Base-by-base conservation (phyloP, 2,329 filamentous ascomycete genomes). In the Xylaria sp. region DNA sequence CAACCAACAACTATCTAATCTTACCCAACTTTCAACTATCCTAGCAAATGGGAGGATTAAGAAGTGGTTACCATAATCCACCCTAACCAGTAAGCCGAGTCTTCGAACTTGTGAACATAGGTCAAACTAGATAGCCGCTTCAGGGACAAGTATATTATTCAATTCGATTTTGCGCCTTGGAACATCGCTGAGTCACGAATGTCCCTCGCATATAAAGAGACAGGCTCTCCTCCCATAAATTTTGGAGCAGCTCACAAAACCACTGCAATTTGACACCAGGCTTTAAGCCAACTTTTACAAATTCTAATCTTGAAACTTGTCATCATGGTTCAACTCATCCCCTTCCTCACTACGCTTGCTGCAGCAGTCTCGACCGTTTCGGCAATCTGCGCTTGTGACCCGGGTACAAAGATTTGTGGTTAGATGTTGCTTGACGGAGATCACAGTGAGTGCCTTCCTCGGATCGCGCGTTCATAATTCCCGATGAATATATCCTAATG, bases 321-420 rank as follows among this genome's bases (percentile, higher is more conserved):
- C 43, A 60, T 50, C 18, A 60, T 60, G 58, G 58, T 60, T 50
- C 58, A 60, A 60, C 58, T 60, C 43, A 20, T 41, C 58, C 18
- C 45, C 18, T 39, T 60, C 20, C 7, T 60, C 20, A 28, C 43
- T 28, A 15, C 28, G 2, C 4, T 60, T 13, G 15, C 43, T 23
- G 58, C 23, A 7, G 58, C 43, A n/a, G 30, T 36, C 2, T 32
- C 58, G 15, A 28, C 36, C 25, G 58, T 50, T 15, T 60, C 58
- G 8, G 58, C 58, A n/a, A 25, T 45, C 12, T 48, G 30, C 43
- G 9, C 30, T 10, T 60, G 58, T 39, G 23, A 18, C 7, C 28
- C 58, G 9, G 28, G 28, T 8, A 9, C 2, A 36, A 28, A 48
- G 8, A 50, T 39, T 13, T 60, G 58, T 32, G 58, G 58, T 6